Evolutionary conservation across 345 rosid genomes (phyloP), one percentile per base, ranked within the genome.

Genomic region (Theobroma cacao): DNA sequence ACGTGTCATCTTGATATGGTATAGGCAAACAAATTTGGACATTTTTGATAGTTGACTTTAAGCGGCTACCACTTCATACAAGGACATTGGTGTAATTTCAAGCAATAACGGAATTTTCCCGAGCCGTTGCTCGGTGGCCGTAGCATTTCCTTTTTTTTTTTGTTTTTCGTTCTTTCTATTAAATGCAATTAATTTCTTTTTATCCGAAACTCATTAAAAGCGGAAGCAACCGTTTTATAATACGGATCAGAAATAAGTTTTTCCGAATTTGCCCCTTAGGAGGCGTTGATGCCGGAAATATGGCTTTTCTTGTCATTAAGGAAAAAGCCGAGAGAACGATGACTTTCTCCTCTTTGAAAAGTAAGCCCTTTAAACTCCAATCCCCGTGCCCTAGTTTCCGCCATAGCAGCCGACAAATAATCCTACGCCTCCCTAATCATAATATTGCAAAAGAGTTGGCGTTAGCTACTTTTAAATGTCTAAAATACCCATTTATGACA

Each of bases 271-370:
- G 48, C 79, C 86, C 81, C 71, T 62, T n/a, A 2, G 2, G 7
- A 33, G 26, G 20, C 24, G 11, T 40, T 17, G 65, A n/a, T 8
- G 26, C 74, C 7, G 30, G 48, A 30, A 76, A 34, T 53, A 36
- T 71, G 83, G 73, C 76, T 43, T 65, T 62, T 59, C 15, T 72
- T 79, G 83, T 70, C 83, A 63, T 79, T 38, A 38, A 40, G 13
- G 26, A 67, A 61, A 79, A 50, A 33, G 53, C 3, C 61, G 11
- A 47, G 77, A 14, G 36, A 4, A 78, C 48, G 63, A 50, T 33
- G 80, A 65, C 61, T 65, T 75, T 62, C 52, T 11, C 20, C 41
- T 3, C n/a, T 17, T 26, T 7, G 18, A 26, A 78, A 41, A 43
- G 20, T 8, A 14, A 53, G 26, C 60, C 12, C 31, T 56, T 6